phyloP scores from a whole-genome alignment of 768 basidiomycete species.

The Lactarius akahatsu region DNA sequence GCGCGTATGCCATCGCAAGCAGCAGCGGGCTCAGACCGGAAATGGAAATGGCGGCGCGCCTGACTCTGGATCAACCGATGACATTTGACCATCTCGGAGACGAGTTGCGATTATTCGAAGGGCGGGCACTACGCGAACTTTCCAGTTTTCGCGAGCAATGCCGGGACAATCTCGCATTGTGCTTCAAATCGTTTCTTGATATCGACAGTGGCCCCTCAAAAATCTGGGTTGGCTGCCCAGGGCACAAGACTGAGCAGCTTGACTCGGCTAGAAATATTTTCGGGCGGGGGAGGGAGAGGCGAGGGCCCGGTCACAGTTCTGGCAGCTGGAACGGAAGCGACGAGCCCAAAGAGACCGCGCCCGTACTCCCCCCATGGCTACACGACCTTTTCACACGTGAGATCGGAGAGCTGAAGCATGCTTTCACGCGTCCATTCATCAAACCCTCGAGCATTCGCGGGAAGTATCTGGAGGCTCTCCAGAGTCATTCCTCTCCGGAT shows the following conservation, averaged over 20 bases:
- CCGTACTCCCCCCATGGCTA: conserved; percentile 2
- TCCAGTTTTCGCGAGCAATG: conserved; percentile 4
- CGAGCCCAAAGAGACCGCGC: background rate
- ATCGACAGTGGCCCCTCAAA: background rate
- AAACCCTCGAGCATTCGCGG: conserved; percentile 1
- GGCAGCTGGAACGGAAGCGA: background rate
- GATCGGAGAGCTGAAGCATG: background rate
- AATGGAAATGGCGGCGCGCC: background rate
- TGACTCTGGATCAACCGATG: conserved; percentile 13
- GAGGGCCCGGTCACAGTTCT: no score
- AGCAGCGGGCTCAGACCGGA: conserved; percentile 2
- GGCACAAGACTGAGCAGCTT: no score
- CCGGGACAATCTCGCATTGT: background rate
- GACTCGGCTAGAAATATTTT: no score
- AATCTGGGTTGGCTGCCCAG: conserved; percentile 6
- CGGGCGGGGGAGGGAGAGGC: no score
- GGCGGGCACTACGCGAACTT: conserved; percentile 8
- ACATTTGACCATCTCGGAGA: conserved; percentile 11
- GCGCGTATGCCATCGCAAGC: conserved; percentile 26
- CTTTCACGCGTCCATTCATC: background rate
- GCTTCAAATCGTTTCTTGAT: conserved; percentile 13
- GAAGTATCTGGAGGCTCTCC: conserved; percentile 9
- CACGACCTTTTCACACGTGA: background rate
- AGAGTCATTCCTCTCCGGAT: background rate
- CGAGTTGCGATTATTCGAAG: background rate